A percentile compares a stretch with the other conserved stretches of the same genome.
Conservation (phyloP, 2,329 filamentous ascomycete genomes). For the Pseudofabraea citricarpa region DNA sequence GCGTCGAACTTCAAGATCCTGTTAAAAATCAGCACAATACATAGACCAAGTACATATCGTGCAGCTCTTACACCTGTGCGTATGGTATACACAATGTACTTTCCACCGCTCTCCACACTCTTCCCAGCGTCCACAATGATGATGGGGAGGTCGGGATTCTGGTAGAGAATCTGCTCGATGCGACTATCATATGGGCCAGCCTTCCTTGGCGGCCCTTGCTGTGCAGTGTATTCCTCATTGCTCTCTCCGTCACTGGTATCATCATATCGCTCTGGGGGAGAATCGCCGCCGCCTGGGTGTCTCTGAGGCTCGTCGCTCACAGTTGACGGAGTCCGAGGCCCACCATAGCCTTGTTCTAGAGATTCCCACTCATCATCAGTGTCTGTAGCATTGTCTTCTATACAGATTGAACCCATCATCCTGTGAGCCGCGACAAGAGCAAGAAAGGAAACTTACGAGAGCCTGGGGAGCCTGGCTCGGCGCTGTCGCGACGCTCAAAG, state of each 20-base stretch:
- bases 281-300: slow-evolving; percentile 8
- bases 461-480: slow-evolving; percentile 58
- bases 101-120: slow-evolving; percentile 84
- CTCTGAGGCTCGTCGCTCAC: slow-evolving; percentile 58
- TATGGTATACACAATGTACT: slow-evolving; percentile 97
- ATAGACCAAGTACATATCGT: not conserved
- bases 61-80: slow-evolving; percentile 68
- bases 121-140: slow-evolving; percentile 94
- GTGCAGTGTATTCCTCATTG: slow-evolving; percentile 42
- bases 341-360: slow-evolving; percentile 49
- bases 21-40: too few relatives aligned
- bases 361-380: slow-evolving; percentile 40
- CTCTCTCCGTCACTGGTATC: slow-evolving; percentile 39
- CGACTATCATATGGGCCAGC: slow-evolving; percentile 90
- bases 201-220: slow-evolving; percentile 50
- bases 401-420: slow-evolving; percentile 34
- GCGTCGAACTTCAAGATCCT: slow-evolving; percentile 93
- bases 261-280: slow-evolving; percentile 15
- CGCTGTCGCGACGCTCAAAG: slow-evolving; percentile 82
- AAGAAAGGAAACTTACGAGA: slow-evolving; percentile 41
- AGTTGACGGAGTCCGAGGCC: slow-evolving; percentile 45
- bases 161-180: slow-evolving; percentile 95
- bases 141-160: slow-evolving; percentile 85
- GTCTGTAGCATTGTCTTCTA: slow-evolving; percentile 31
- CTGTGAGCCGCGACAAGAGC: slow-evolving; percentile 6